phyloP scores from a whole-genome alignment of 1,284 basidiomycete species.

The Trametes hirsuta region DNA sequence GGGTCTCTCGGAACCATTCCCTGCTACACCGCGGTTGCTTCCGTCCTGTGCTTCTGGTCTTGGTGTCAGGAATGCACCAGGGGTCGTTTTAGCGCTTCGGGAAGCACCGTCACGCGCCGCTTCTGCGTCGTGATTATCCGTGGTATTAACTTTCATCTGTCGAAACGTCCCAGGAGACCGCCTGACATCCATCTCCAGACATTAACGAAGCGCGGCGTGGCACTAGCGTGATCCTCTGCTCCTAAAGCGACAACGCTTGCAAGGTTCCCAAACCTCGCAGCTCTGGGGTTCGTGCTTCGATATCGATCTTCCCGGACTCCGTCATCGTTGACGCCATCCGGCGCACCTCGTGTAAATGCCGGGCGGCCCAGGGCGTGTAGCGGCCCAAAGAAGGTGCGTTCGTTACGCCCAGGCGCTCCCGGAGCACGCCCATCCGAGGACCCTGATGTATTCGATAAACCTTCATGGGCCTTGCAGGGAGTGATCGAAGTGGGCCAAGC shows the following conservation, averaged over 20 bases:
- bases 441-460: constrained; percentile 14
- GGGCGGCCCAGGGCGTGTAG: constrained; percentile 9
- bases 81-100: constrained; percentile 11
- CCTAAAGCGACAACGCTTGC: not conserved
- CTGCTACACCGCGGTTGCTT: constrained; percentile 11
- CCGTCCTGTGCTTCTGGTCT: constrained; percentile 13
- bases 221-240: constrained; percentile 10
- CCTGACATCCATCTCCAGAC: constrained; percentile 1
- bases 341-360: constrained; percentile 20
- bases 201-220: constrained; percentile 5
- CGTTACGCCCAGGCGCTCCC: constrained; percentile 8
- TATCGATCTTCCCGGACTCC: constrained; percentile 11
- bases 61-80: constrained; percentile 12
- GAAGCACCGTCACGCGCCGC: constrained; percentile 17
- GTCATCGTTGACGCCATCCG: constrained; percentile 21
- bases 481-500: constrained; percentile 16
- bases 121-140: not conserved
- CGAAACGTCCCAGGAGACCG: not conserved
- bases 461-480: constrained; percentile 2
- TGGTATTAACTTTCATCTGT: constrained; percentile 7
- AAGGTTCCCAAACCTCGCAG: not conserved
- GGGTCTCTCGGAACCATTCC: constrained; percentile 21
- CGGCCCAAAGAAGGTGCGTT: constrained; percentile 7
- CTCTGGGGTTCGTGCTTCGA: constrained; percentile 5
- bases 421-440: constrained; percentile 15